phyloP scores from a whole-genome alignment of 345 rosid species.

The Brassica cretica region DNA sequence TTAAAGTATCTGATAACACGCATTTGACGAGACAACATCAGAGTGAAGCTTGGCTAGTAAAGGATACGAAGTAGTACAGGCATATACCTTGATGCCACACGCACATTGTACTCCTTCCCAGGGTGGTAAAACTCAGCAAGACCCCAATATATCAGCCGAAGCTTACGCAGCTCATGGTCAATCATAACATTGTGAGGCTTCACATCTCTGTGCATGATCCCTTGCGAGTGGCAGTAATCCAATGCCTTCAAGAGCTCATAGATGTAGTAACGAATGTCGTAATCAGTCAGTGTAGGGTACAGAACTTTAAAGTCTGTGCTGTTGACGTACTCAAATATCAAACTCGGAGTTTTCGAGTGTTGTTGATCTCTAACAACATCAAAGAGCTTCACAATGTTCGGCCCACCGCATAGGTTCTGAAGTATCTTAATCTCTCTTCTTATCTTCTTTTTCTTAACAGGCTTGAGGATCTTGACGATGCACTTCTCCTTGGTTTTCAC shows the following conservation, averaged over 20 bases:
- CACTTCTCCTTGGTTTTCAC: slow-evolving; percentile 68
- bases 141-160: slow-evolving; percentile 86
- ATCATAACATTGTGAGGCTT: slow-evolving; percentile 91
- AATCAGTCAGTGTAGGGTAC: slow-evolving; percentile 86
- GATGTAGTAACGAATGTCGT: slow-evolving; percentile 81
- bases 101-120: slow-evolving; percentile 79
- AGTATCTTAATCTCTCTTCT: slow-evolving; percentile 85
- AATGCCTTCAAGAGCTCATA: slow-evolving; percentile 86
- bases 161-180: slow-evolving; percentile 85
- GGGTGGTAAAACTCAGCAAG: slow-evolving; percentile 89
- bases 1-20: slow-evolving; percentile 64
- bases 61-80: background rate
- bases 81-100: slow-evolving; percentile 79
- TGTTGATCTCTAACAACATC: slow-evolving; percentile 84
- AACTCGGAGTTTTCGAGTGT: slow-evolving; percentile 80
- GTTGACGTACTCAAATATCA: slow-evolving; percentile 81
- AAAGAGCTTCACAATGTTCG: slow-evolving; percentile 68
- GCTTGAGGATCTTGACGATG: slow-evolving; percentile 81
- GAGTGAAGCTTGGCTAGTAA: background rate
- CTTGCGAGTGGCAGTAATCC: slow-evolving; percentile 84
- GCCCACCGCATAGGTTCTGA: slow-evolving; percentile 78
- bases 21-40: slow-evolving; percentile 1
- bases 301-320: slow-evolving; percentile 81
- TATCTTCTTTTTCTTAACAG: slow-evolving; percentile 91
- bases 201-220: slow-evolving; percentile 89